phyloP scores from a whole-genome alignment of 805 yeast genomes.

The Suhomyces sp. region DNA sequence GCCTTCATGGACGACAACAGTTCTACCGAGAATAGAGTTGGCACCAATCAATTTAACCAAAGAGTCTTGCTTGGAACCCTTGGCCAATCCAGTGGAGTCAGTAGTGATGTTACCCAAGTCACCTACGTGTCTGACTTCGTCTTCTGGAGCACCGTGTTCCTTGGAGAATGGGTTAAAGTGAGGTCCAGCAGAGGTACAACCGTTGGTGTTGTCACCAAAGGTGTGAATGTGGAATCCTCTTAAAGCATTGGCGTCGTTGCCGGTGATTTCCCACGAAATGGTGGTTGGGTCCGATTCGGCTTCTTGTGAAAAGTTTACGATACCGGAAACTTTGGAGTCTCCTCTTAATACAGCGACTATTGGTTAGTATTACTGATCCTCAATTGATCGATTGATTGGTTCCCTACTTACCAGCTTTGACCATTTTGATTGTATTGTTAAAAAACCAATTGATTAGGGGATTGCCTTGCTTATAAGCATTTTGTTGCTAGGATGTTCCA shows the following conservation, averaged over 20 bases:
- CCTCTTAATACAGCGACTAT: slow-evolving; percentile 95
- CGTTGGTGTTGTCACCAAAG: slow-evolving; percentile 98
- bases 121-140: slow-evolving; percentile 82
- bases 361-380: slow-evolving; percentile 11
- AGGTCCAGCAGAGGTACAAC: slow-evolving; percentile 98
- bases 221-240: slow-evolving; percentile 98
- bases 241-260: slow-evolving; percentile 82
- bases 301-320: slow-evolving; percentile 81
- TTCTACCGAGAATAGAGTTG: slow-evolving; percentile 88
- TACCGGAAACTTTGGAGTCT: slow-evolving; percentile 84
- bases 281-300: slow-evolving; percentile 80
- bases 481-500: neutral
- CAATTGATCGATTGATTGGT: neutral
- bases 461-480: neutral
- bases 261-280: slow-evolving; percentile 82
- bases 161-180: slow-evolving; percentile 89
- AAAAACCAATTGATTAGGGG: neutral
- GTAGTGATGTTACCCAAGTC: slow-evolving; percentile 94
- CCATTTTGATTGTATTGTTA: slow-evolving; percentile 39
- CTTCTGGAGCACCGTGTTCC: slow-evolving; percentile 91
- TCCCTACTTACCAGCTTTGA: slow-evolving; percentile 57
- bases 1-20: slow-evolving; percentile 92
- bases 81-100: slow-evolving; percentile 84
- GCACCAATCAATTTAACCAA: slow-evolving; percentile 82
- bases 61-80: slow-evolving; percentile 79